Percentiles rank a stretch among this genome's conserved stretches.
These are phyloP conservation scores for Colletotrichum ledebouriae DNA, from an alignment of 2,329 filamentous ascomycete genomes.

Conservation along the genomic window DNA sequence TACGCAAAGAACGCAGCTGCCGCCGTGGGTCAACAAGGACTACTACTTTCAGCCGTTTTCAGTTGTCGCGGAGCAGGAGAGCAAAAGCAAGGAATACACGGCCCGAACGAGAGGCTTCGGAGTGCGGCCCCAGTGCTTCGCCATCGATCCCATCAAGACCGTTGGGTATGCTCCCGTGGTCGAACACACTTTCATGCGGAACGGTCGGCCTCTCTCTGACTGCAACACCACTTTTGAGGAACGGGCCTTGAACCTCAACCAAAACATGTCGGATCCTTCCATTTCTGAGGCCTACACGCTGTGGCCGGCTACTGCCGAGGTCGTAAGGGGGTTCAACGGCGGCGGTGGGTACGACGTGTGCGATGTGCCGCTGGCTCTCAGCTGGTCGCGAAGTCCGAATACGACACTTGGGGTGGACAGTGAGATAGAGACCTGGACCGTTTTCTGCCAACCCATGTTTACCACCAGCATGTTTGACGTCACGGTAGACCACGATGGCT, in stretches of 20 bases:
- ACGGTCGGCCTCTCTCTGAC: not conserved
- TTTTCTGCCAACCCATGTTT: constrained; percentile 47
- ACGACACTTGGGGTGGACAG: constrained; percentile 21
- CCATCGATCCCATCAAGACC: not conserved
- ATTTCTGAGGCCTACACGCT: no score
- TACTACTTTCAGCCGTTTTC: constrained; percentile 64
- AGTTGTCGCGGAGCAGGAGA: fast-evolving
- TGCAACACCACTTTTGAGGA: constrained; percentile 4
- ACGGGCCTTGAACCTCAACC: not conserved
- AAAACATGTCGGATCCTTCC: not conserved
- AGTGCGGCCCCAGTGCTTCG: constrained; percentile 5
- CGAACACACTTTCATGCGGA: constrained; percentile 12
- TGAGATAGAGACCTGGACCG: constrained; percentile 43
- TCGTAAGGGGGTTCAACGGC: not conserved
- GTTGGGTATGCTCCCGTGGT: not conserved
- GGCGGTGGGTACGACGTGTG: constrained; percentile 28
- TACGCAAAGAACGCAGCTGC: constrained; percentile 56
- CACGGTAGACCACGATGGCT: constrained; percentile 46
- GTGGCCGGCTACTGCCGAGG: not conserved
- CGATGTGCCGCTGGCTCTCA: constrained; percentile 40
- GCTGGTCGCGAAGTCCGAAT: constrained; percentile 45
- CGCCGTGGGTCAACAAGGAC: constrained; percentile 62
- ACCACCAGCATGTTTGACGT: constrained; percentile 53
- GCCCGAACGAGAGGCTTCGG: constrained; percentile 49
- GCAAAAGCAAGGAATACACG: constrained; percentile 27